Evolutionary conservation across 2,329 filamentous ascomycete genomes (phyloP).

Genomic region (Paramyrothecium roridum): DNA sequence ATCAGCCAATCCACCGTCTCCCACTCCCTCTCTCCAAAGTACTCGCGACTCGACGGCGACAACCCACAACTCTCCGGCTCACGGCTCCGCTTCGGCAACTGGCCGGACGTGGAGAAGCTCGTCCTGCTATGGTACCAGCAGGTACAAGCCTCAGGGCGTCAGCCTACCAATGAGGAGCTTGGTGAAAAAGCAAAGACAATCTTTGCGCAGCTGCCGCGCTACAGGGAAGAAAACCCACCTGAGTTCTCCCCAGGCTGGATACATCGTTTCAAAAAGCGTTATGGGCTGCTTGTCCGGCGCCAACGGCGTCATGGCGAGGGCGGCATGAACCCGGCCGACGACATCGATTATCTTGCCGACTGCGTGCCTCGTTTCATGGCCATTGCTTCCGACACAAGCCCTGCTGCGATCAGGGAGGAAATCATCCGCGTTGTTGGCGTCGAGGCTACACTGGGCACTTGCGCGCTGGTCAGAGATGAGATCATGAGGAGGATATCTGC

Average conservation of each 20-base stretch:
- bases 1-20: slow-evolving; percentile 63
- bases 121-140: slow-evolving; percentile 55
- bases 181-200: slow-evolving; percentile 60
- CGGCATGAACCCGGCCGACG: slow-evolving; percentile 46
- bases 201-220: slow-evolving; percentile 55
- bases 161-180: slow-evolving; percentile 60
- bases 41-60: slow-evolving; percentile 58
- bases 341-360: slow-evolving; percentile 59
- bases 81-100: slow-evolving; percentile 60
- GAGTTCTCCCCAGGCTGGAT: slow-evolving; percentile 65
- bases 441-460: slow-evolving; percentile 49
- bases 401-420: slow-evolving; percentile 56
- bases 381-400: slow-evolving; percentile 55
- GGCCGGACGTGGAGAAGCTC: slow-evolving; percentile 60
- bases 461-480: slow-evolving; percentile 57
- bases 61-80: slow-evolving; percentile 59
- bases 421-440: slow-evolving; percentile 53
- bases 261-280: slow-evolving; percentile 62
- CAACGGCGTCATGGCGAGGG: slow-evolving; percentile 50
- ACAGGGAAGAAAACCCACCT: slow-evolving; percentile 57
- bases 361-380: slow-evolving; percentile 58
- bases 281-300: slow-evolving; percentile 54
- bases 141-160: slow-evolving; percentile 48
- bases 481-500: slow-evolving; percentile 38
- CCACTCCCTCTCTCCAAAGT: slow-evolving; percentile 59